Conservation (phyloP, 441 rosid genomes). For the Theobroma grandiflorum region DNA sequence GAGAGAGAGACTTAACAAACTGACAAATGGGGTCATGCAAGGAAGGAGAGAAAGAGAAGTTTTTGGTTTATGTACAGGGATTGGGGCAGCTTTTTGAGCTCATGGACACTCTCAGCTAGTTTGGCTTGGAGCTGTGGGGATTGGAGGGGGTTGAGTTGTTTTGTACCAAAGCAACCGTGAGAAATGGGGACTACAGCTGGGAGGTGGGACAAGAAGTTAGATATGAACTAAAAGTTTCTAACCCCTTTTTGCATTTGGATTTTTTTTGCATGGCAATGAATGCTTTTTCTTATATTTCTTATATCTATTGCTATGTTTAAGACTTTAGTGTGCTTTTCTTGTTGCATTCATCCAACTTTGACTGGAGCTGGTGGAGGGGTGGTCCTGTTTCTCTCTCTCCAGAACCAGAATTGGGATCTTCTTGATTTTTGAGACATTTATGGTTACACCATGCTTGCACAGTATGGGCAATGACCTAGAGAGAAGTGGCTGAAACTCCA, state of each 20-base stretch:
- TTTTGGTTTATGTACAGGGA: slow-evolving; percentile 56
- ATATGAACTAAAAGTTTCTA: slow-evolving; percentile 59
- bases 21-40: slow-evolving; percentile 66
- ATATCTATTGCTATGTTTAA: background rate
- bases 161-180: slow-evolving; percentile 36
- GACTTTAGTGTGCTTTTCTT: background rate
- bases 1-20: slow-evolving; percentile 55
- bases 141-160: slow-evolving; percentile 38
- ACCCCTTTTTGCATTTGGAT: slow-evolving; percentile 37
- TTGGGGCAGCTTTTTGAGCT: slow-evolving; percentile 67
- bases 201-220: slow-evolving; percentile 54
- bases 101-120: slow-evolving; percentile 58
- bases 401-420: slow-evolving; percentile 37
- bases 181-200: slow-evolving; percentile 36
- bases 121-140: slow-evolving; percentile 57
- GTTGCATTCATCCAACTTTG: background rate
- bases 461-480: slow-evolving; percentile 36
- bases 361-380: background rate
- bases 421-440: slow-evolving; percentile 29
- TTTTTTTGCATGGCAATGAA: slow-evolving; percentile 45
- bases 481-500: slow-evolving; percentile 31
- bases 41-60: slow-evolving; percentile 37
- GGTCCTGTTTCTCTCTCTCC: background rate
- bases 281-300: background rate
- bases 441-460: slow-evolving; percentile 37